Conservation (phyloP, 2,329 filamentous ascomycete genomes). For the Trichoderma polysporum region DNA sequence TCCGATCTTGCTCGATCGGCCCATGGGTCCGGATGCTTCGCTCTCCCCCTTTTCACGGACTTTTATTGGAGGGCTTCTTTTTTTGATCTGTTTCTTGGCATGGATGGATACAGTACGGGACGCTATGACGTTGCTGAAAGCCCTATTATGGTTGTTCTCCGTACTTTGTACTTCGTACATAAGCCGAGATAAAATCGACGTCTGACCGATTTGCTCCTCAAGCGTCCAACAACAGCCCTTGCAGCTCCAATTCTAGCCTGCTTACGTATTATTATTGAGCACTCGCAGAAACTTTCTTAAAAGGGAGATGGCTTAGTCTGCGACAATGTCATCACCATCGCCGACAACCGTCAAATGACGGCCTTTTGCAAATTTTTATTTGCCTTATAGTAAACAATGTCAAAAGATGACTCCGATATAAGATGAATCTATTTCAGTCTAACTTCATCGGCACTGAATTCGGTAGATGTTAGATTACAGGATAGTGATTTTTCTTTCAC, state of each 20-base stretch:
- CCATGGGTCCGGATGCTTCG: neutral
- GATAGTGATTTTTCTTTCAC: neutral
- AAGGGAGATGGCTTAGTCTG: neutral
- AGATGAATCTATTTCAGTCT: neutral
- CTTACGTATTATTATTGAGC: neutral
- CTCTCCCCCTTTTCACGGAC: neutral
- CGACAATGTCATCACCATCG: neutral
- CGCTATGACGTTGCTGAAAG: neutral
- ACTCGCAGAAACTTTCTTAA: slow-evolving; percentile 9
- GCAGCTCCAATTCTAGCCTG: neutral
- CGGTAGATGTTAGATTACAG: neutral
- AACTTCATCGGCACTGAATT: neutral
- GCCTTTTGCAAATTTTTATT: neutral
- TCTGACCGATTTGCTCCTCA: neutral
- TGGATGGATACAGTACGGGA: no score
- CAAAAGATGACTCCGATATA: neutral
- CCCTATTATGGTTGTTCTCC: no score
- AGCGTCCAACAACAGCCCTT: neutral
- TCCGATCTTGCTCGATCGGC: neutral
- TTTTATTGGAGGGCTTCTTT: neutral
- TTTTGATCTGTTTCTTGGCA: neutral
- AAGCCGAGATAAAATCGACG: neutral
- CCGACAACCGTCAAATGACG: neutral
- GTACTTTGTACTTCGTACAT: no score
- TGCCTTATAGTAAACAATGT: neutral